Evolutionary conservation across 2,329 filamentous ascomycete genomes (phyloP).

Genomic region (Penicillium sp.): DNA sequence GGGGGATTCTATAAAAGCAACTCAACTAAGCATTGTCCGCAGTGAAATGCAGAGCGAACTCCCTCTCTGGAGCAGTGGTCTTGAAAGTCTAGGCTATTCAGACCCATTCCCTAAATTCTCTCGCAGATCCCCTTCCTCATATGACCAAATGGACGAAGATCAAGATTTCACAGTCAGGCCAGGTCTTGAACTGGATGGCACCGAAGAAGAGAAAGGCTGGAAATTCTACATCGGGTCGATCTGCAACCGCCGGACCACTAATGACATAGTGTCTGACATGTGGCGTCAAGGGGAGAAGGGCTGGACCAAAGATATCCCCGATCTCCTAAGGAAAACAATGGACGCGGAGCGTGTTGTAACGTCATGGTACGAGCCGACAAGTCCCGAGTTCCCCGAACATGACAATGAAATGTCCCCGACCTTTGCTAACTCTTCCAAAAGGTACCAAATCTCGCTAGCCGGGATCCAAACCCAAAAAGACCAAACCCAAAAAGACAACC

Average conservation of each 20-base stretch:
- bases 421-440: background rate
- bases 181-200: constrained; percentile 6
- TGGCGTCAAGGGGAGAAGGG: constrained; percentile 19
- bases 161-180: constrained; percentile 1
- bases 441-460: constrained; percentile 16
- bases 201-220: constrained; percentile 22
- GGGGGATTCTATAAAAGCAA: background rate
- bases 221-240: constrained; percentile 23
- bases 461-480: constrained; percentile 5
- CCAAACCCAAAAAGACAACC: constrained; percentile 7
- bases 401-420: too few species aligned
- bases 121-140: constrained; percentile 8
- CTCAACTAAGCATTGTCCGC: background rate
- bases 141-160: constrained; percentile 12
- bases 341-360: constrained; percentile 17
- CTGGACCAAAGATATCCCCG: constrained; percentile 17
- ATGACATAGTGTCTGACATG: constrained; percentile 22
- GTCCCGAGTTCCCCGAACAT: background rate
- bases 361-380: constrained; percentile 14
- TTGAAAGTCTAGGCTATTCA: constrained; percentile 18
- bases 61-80: constrained; percentile 21
- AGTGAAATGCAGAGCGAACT: constrained; percentile 24
- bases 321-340: constrained; percentile 10
- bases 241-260: constrained; percentile 22
- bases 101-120: constrained; percentile 19